phyloP scores from a whole-genome alignment of 805 yeast genomes.

The Yarrowia sp. region DNA sequence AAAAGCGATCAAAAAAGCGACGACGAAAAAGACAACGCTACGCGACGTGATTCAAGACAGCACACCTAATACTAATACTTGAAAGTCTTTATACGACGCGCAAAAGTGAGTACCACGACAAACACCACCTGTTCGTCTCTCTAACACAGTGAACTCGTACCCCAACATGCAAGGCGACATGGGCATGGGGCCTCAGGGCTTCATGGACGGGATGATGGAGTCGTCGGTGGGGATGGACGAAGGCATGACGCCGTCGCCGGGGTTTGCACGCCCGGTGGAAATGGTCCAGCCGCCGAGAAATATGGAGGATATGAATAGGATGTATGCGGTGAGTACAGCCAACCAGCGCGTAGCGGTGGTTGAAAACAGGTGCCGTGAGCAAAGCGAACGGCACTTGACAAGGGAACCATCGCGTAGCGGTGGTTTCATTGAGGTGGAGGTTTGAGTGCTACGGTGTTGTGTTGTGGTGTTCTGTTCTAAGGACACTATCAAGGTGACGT shows the following conservation, averaged over 20 bases:
- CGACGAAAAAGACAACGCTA: too few species aligned
- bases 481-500: too few species aligned
- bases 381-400: too few species aligned
- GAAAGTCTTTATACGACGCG: too few species aligned
- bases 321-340: slow-evolving; percentile 31
- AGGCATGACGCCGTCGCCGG: slow-evolving; percentile 32
- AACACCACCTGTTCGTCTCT: too few species aligned
- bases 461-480: background rate
- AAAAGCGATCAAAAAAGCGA: too few species aligned
- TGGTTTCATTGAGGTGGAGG: too few species aligned
- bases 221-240: slow-evolving; percentile 11
- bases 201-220: slow-evolving; percentile 36
- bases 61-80: too few species aligned
- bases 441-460: background rate
- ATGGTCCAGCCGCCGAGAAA: slow-evolving; percentile 25
- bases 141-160: slow-evolving; percentile 37
- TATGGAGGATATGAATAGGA: slow-evolving; percentile 35
- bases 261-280: slow-evolving; percentile 25
- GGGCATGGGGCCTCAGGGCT: slow-evolving; percentile 35
- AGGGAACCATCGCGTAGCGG: too few species aligned
- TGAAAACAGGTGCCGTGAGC: too few species aligned
- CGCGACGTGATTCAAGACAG: too few species aligned
- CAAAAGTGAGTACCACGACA: too few species aligned
- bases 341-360: background rate
- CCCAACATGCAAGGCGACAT: slow-evolving; percentile 29